A percentile compares a stretch with the other conserved stretches of the same genome.
phyloP scores from a whole-genome alignment of 179 eudicot genomes.

The Drosera spatulata region DNA sequence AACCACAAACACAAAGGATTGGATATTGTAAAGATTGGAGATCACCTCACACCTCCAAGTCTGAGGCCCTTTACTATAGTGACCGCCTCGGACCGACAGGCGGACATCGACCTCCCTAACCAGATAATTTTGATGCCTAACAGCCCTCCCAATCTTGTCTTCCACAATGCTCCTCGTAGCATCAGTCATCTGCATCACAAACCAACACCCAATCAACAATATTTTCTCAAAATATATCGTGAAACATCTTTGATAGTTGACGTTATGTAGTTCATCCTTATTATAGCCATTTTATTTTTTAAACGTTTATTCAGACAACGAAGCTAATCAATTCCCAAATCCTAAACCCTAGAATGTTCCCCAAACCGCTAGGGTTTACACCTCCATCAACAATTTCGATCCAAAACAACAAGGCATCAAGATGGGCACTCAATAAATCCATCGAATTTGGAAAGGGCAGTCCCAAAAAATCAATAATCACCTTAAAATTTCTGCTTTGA shows the following conservation, averaged over 20 bases:
- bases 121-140: conserved; percentile 63
- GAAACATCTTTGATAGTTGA: too few relatives aligned
- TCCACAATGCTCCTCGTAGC: conserved; percentile 52
- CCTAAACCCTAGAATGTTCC: neutral
- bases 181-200: conserved; percentile 36
- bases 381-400: neutral
- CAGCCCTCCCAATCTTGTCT: conserved; percentile 74
- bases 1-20: neutral
- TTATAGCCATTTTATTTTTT: too few relatives aligned
- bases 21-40: neutral
- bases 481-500: conserved; percentile 72
- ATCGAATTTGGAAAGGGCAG: neutral
- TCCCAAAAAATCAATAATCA: conserved; percentile 4
- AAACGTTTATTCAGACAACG: neutral
- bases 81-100: conserved; percentile 73
- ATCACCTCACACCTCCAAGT: conserved; percentile 68
- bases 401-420: neutral
- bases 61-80: conserved; percentile 74
- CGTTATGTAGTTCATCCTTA: too few relatives aligned
- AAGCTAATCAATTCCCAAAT: neutral
- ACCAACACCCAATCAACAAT: too few relatives aligned
- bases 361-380: neutral
- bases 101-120: conserved; percentile 86
- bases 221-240: too few relatives aligned
- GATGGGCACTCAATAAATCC: neutral